These are phyloP conservation scores for Phoenix dactylifera DNA, from an alignment of 176 grass and related monocot species.

Conservation along the genomic window DNA sequence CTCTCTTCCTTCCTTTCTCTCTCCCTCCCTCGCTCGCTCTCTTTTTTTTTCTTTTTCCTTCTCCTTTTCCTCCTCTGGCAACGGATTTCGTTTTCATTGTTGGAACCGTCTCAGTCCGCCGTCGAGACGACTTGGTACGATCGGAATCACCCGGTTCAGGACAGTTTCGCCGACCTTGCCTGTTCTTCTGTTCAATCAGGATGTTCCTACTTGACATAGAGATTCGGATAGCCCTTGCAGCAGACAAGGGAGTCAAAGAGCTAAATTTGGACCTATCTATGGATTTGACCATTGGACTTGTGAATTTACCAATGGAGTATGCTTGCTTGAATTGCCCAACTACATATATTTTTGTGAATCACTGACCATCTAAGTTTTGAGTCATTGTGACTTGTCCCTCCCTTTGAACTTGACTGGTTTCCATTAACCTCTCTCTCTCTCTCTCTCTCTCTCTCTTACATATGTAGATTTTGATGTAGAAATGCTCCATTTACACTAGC, in stretches of 20 bases:
- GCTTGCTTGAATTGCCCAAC: neutral
- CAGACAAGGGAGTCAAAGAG: neutral
- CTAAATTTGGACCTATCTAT: neutral
- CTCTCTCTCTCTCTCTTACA: neutral
- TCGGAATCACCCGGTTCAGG: no score
- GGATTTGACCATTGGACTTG: neutral
- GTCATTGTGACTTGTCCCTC: neutral
- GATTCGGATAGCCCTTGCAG: neutral
- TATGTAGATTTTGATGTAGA: neutral
- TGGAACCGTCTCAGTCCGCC: no score
- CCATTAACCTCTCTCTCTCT: neutral
- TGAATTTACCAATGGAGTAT: neutral
- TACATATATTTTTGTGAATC: neutral
- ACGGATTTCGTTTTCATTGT: no score
- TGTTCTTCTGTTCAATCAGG: neutral
- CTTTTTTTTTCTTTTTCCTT: no score
- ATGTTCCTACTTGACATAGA: neutral
- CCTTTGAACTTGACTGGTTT: neutral
- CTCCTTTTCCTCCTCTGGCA: no score
- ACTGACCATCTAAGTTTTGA: neutral
- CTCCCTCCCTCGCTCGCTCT: no score
- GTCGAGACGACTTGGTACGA: no score
- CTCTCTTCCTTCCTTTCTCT: no score
- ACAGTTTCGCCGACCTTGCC: no score
- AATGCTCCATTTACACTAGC: constrained; percentile 9